phyloP scores from a whole-genome alignment of 108 stramenopile genomes.

The Schizochytrium sp. region DNA sequence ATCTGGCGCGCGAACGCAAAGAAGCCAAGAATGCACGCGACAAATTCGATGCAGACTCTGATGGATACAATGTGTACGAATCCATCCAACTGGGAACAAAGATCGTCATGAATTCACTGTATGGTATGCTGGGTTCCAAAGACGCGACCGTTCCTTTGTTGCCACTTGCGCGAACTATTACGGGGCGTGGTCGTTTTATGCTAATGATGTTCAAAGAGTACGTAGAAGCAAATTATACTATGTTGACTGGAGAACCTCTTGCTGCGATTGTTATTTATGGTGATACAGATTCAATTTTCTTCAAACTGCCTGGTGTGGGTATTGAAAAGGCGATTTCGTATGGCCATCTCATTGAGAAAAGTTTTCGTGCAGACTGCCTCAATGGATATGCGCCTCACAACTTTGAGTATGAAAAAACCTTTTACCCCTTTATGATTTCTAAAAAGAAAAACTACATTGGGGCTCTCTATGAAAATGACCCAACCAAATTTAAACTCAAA shows the following conservation, averaged over 20 bases:
- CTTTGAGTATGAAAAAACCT: constrained; percentile 26
- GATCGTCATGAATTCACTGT: constrained; percentile 6
- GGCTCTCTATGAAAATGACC: background rate
- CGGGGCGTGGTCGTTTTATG: background rate
- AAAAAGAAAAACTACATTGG: constrained; percentile 16
- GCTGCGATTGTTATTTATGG: background rate
- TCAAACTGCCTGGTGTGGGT: background rate
- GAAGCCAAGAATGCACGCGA: constrained; percentile 12
- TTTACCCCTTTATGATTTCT: background rate
- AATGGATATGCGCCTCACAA: background rate
- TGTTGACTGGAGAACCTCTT: background rate
- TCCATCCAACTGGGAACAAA: constrained; percentile 24
- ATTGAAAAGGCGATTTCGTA: background rate
- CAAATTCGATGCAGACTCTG: background rate
- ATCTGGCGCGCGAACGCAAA: constrained; percentile 3
- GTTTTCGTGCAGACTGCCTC: background rate
- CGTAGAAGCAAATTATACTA: background rate
- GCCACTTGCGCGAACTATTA: background rate
- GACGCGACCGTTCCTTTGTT: background rate
- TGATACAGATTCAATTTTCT: constrained; percentile 3
- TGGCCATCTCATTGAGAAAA: background rate
- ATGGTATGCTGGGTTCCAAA: background rate
- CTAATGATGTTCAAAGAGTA: background rate
- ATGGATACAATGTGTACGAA: background rate
- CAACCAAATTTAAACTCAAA: background rate